Percentiles rank a stretch among this genome's conserved stretches.
phyloP scores from a whole-genome alignment of 2,329 filamentous ascomycete genomes.

The Alternaria brassicicola region DNA sequence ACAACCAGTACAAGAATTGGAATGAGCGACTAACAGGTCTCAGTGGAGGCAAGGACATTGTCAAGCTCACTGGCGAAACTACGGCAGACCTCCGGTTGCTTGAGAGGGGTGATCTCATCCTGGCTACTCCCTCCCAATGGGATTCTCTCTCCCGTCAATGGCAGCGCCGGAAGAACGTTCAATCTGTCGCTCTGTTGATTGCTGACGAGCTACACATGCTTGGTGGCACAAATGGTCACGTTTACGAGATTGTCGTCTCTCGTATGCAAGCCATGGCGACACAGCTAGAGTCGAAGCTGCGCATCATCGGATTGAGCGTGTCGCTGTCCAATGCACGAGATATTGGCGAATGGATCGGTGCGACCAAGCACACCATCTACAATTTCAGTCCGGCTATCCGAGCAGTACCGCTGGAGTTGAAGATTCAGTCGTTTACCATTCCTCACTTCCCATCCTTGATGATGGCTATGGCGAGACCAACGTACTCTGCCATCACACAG shows the following conservation, averaged over 20 bases:
- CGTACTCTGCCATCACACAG: slow-evolving; percentile 86
- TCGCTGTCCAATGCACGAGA: slow-evolving; percentile 92
- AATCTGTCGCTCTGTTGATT: slow-evolving; percentile 87
- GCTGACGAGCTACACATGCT: slow-evolving; percentile 95
- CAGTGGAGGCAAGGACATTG: slow-evolving; percentile 83
- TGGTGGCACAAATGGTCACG: slow-evolving; percentile 81
- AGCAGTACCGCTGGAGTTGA: slow-evolving; percentile 86
- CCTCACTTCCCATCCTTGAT: slow-evolving; percentile 98
- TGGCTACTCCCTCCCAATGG: slow-evolving; percentile 95
- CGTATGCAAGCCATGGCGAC: slow-evolving; percentile 95
- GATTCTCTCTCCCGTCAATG: slow-evolving; percentile 94
- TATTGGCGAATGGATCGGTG: slow-evolving; percentile 96
- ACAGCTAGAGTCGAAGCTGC: slow-evolving; percentile 81
- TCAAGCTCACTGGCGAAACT: slow-evolving; percentile 92
- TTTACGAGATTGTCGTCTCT: slow-evolving; percentile 97
- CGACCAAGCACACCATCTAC: slow-evolving; percentile 96
- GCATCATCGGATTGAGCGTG: slow-evolving; percentile 88
- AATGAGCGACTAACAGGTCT: slow-evolving; percentile 73
- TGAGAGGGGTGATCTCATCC: slow-evolving; percentile 83
- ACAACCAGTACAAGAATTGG: slow-evolving; percentile 84
- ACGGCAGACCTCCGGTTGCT: slow-evolving; percentile 88
- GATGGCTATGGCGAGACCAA: slow-evolving; percentile 97
- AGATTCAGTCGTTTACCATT: slow-evolving; percentile 93
- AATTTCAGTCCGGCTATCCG: slow-evolving; percentile 96
- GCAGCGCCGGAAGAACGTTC: slow-evolving; percentile 94